These are phyloP conservation scores for Tolypocladium amazonense DNA, from an alignment of 2,329 filamentous ascomycete species.

Conservation along the genomic window DNA sequence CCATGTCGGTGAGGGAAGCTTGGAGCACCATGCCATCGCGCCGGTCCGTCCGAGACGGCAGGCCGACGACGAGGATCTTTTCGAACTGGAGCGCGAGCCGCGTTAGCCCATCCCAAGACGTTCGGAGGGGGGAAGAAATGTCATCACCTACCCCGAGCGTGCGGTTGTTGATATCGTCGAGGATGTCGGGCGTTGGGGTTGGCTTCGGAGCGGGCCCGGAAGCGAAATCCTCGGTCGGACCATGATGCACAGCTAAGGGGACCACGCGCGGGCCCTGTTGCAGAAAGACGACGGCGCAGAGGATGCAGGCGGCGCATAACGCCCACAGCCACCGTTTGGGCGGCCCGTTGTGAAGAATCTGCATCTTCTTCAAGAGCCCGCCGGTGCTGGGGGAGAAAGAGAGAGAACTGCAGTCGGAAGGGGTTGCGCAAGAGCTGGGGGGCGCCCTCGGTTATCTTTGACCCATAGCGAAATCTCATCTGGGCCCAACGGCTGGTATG, in stretches of 20 bases:
- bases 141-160: not conserved
- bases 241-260: not conserved
- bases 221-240: not conserved
- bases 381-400: not conserved
- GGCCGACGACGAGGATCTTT: constrained; percentile 40
- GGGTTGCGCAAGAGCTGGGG: not conserved
- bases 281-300: not conserved
- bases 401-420: not conserved
- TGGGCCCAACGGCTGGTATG: too few species aligned
- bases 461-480: not conserved
- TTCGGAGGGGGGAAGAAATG: not conserved
- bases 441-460: not conserved
- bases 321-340: not conserved
- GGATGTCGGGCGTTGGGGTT: not conserved
- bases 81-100: constrained; percentile 31
- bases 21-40: constrained; percentile 38
- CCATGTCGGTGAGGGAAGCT: constrained; percentile 31
- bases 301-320: not conserved
- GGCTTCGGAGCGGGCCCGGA: not conserved
- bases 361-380: not conserved
- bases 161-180: constrained; percentile 1
- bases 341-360: not conserved
- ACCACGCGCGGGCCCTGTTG: not conserved
- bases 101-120: not conserved
- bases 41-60: constrained; percentile 38